Evolutionary conservation across 129 eudicot genomes (phyloP).

Genomic region (Sambucus nigra): DNA sequence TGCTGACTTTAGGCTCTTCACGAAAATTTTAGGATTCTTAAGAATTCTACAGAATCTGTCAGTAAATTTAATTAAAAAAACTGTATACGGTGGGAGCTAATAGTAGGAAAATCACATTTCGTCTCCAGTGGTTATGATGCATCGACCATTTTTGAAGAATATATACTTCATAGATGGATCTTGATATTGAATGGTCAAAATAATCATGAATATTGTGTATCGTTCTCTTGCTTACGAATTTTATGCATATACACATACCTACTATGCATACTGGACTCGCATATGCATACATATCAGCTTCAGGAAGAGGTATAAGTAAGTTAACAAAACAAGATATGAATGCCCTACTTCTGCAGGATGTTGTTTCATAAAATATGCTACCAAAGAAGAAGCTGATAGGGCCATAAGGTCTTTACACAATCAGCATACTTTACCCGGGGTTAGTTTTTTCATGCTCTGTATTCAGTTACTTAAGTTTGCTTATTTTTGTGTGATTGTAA

Average conservation of each 20-base stretch:
- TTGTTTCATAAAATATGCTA: conserved; percentile 91
- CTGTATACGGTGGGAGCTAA: too few relatives aligned
- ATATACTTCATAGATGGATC: too few relatives aligned
- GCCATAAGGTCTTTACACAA: conserved; percentile 85
- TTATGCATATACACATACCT: neutral
- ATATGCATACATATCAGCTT: neutral
- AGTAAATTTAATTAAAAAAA: too few relatives aligned
- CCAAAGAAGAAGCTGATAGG: conserved; percentile 89
- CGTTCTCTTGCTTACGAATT: neutral
- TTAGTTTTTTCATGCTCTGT: conserved; percentile 18
- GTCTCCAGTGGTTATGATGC: too few relatives aligned
- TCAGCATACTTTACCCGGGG: conserved; percentile 92
- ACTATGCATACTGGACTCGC: neutral
- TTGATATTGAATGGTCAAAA: too few relatives aligned
- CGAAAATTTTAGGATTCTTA: too few relatives aligned
- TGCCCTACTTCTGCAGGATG: conserved; percentile 87
- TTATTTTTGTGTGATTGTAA: conserved; percentile 6
- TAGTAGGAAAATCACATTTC: too few relatives aligned
- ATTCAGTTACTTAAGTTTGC: neutral
- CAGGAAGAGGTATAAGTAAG: conserved; percentile 5
- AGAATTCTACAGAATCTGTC: too few relatives aligned
- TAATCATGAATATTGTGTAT: too few relatives aligned
- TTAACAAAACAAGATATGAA: conserved; percentile 28
- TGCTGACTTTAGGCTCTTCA: too few relatives aligned
- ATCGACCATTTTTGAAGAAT: too few relatives aligned